Evolutionary conservation across 2,329 filamentous ascomycete genomes (phyloP).

Genomic region (Dactylellina drechsleri): DNA sequence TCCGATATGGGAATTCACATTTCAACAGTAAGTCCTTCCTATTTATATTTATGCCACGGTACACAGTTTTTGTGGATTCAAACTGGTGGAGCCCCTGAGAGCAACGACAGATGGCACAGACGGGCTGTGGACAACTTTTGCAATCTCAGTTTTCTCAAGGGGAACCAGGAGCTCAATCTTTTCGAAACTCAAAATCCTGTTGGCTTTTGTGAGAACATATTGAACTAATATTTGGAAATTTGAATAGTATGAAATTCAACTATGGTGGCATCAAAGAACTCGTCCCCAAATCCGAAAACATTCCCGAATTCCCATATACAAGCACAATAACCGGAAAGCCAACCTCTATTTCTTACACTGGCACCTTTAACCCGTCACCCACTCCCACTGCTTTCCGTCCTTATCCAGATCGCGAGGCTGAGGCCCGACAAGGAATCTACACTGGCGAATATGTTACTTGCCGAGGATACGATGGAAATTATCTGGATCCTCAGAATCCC

Average conservation of each 20-base stretch:
- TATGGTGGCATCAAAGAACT: slow-evolving; percentile 48
- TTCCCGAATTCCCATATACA: slow-evolving; percentile 31
- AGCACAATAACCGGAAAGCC: slow-evolving; percentile 1
- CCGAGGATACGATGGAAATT: slow-evolving; percentile 33
- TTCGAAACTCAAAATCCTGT: too few relatives aligned
- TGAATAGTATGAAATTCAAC: slow-evolving; percentile 29
- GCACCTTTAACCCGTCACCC: slow-evolving; percentile 2
- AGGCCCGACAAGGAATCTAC: slow-evolving; percentile 4
- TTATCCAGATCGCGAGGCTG: slow-evolving; percentile 25
- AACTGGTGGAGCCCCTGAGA: neutral
- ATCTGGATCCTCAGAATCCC: slow-evolving; percentile 33
- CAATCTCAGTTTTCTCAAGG: too few relatives aligned
- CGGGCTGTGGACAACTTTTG: too few relatives aligned
- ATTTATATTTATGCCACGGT: neutral
- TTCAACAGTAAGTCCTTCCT: slow-evolving; percentile 38
- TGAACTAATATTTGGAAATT: too few relatives aligned
- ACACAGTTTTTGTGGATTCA: neutral
- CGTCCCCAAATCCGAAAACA: slow-evolving; percentile 40
- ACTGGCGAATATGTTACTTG: slow-evolving; percentile 28
- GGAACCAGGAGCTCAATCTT: too few relatives aligned
- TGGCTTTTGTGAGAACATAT: too few relatives aligned
- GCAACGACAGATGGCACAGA: too few relatives aligned
- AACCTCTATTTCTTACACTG: slow-evolving; percentile 16
- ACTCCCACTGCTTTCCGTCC: slow-evolving; percentile 23
- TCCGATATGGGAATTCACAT: slow-evolving; percentile 43